These are phyloP conservation scores for Hypomyces perniciosus DNA, from an alignment of 2,329 filamentous ascomycete species.

Conservation along the genomic window DNA sequence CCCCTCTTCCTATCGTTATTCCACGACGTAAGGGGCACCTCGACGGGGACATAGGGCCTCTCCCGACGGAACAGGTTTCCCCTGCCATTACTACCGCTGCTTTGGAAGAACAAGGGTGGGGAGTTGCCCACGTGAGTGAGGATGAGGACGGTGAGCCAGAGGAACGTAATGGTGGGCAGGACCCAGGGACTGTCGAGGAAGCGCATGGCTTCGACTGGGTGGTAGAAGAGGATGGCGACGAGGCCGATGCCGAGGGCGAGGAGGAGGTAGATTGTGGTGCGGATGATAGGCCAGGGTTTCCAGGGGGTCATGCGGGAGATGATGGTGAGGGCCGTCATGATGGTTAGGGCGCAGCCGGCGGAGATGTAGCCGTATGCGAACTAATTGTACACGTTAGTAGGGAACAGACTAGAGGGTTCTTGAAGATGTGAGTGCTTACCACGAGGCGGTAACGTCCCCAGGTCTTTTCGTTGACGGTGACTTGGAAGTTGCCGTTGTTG, in stretches of 20 bases:
- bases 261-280: slow-evolving; percentile 24
- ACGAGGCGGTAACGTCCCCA: slow-evolving; percentile 25
- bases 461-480: slow-evolving; percentile 19
- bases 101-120: slow-evolving; percentile 8
- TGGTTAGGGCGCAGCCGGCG: slow-evolving; percentile 25
- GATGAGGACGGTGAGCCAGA: slow-evolving; percentile 29
- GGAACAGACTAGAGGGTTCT: no score
- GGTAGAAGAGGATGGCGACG: slow-evolving; percentile 22
- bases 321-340: slow-evolving; percentile 27
- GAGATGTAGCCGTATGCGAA: slow-evolving; percentile 31
- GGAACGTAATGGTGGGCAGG: slow-evolving; percentile 27
- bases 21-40: not conserved
- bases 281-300: slow-evolving; percentile 27
- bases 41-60: not conserved
- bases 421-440: slow-evolving; percentile 17
- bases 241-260: slow-evolving; percentile 26
- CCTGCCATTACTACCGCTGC: not conserved
- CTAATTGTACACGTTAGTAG: slow-evolving; percentile 12
- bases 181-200: slow-evolving; percentile 27
- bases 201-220: slow-evolving; percentile 3
- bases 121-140: slow-evolving; percentile 27
- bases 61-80: not conserved
- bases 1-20: not conserved
- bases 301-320: slow-evolving; percentile 26
- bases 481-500: slow-evolving; percentile 16